Evolutionary conservation across 139 green algal species (phyloP), one percentile per base, ranked within the genome.

Genomic region (Micractinium sp.): DNA sequence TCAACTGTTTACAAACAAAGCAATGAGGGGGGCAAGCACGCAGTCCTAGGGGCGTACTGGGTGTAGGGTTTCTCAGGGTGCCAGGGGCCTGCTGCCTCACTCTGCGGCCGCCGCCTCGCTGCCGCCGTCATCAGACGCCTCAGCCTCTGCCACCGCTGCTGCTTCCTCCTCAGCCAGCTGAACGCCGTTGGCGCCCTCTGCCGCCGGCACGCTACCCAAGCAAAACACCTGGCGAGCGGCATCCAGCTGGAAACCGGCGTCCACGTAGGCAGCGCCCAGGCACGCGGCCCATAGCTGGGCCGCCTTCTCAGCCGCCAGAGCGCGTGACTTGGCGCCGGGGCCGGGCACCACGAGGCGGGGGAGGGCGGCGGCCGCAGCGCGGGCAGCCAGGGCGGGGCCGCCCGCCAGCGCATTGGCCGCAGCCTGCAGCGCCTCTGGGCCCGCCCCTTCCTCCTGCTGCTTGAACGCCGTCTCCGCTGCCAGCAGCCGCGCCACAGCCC

Each of bases 221-320:
- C 47, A 16, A 56, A 56, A 56, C 47, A 56, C 47, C 47, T 56
- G 47, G 47, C 47, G 47, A 56, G 47, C 47, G 47, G 86, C 86
- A 31, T 81, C 61, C 36, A 89, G 60, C 36, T 71, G 7, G 14
- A 74, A 87, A 3, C 79, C 87, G 0, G 87, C 66, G 23, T 90
- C 87, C 41, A 86, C 22, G 23, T 76, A 90, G 3, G 81, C 87
- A 18, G 77, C 77, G 19, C 53, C 87, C 67, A 90, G 5, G 69
- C 77, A 87, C 12, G 87, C 71, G 0, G 87, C 66, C 66, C 53
- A 90, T 63, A 87, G 53, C 79, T 73, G 53, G 20, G 56, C 79
- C 27, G 36, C 29, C 60, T 74, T 78, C 3, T 31, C 60, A 13
- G 29, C 69, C 18, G 87, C 87, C 27, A 87, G 60, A 41, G 16